These are phyloP conservation scores for Fusarium burgessii DNA, from an alignment of 2,329 filamentous ascomycete genomes.

Conservation along the genomic window DNA sequence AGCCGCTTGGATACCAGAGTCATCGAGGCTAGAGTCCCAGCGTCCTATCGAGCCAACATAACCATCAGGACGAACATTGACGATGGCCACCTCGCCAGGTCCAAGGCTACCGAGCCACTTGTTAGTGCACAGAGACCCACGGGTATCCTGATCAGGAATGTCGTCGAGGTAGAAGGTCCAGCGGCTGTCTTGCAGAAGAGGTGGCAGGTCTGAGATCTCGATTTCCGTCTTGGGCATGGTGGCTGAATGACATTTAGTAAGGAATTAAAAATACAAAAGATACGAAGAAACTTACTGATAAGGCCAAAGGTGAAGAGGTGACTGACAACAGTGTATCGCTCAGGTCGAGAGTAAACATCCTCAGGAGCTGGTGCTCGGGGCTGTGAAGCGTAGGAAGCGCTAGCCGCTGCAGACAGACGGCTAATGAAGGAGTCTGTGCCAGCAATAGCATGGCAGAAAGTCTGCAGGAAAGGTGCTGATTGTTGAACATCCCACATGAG, in stretches of 20 bases:
- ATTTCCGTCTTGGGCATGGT: conserved; percentile 71
- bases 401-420: conserved; percentile 69
- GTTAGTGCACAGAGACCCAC: conserved; percentile 67
- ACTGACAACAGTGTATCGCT: conserved; percentile 76
- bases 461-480: conserved; percentile 68
- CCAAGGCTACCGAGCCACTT: conserved; percentile 76
- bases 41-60: conserved; percentile 75
- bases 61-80: conserved; percentile 78
- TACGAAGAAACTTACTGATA: conserved; percentile 65
- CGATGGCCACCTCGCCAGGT: conserved; percentile 69
- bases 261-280: not conserved
- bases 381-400: conserved; percentile 70
- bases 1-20: conserved; percentile 64
- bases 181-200: conserved; percentile 70
- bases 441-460: conserved; percentile 67
- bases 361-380: conserved; percentile 68
- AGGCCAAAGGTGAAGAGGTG: conserved; percentile 76
- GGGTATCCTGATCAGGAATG: conserved; percentile 66
- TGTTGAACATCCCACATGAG: conserved; percentile 72
- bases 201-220: conserved; percentile 74
- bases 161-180: conserved; percentile 82
- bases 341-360: conserved; percentile 74
- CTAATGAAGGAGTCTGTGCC: conserved; percentile 66
- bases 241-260: conserved; percentile 53
- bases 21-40: conserved; percentile 64